phyloP scores from a whole-genome alignment of 2,329 filamentous ascomycete species.

The Claviceps capensis region DNA sequence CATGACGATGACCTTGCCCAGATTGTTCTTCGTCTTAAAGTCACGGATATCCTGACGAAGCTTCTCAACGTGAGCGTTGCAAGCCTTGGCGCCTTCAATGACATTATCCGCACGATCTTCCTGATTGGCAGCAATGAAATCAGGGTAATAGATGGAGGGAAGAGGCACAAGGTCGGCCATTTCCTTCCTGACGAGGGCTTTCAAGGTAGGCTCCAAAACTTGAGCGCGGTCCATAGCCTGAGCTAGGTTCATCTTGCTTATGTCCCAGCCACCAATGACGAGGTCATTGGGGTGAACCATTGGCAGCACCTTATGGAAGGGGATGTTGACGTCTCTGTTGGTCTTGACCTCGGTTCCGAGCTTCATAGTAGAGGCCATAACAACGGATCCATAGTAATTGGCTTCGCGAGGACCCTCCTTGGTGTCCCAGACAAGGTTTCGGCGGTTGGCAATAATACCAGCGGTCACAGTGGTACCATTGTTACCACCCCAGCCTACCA shows the following conservation, averaged over 20 bases:
- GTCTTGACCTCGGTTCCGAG: constrained; percentile 78
- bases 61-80: constrained; percentile 76
- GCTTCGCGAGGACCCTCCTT: constrained; percentile 72
- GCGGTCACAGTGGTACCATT: constrained; percentile 96
- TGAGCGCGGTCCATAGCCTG: constrained; percentile 90
- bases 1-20: constrained; percentile 93
- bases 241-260: constrained; percentile 79
- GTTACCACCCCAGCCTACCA: constrained; percentile 96
- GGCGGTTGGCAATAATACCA: constrained; percentile 91
- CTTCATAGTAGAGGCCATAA: constrained; percentile 97
- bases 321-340: constrained; percentile 83
- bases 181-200: constrained; percentile 81
- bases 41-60: constrained; percentile 87
- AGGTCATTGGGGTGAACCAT: constrained; percentile 98
- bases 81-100: constrained; percentile 71
- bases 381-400: constrained; percentile 96
- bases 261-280: constrained; percentile 93
- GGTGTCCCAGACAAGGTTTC: constrained; percentile 78
- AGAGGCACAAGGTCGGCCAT: constrained; percentile 81
- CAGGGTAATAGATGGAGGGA: constrained; percentile 94
- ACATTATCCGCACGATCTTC: constrained; percentile 91
- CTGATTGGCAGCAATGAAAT: constrained; percentile 98
- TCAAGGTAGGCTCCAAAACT: constrained; percentile 91
- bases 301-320: constrained; percentile 84
- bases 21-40: constrained; percentile 72